Evolutionary conservation across 2,329 filamentous ascomycete species (phyloP), one percentile per base, ranked within the genome.

Genomic region (Alternaria consortialis): DNA sequence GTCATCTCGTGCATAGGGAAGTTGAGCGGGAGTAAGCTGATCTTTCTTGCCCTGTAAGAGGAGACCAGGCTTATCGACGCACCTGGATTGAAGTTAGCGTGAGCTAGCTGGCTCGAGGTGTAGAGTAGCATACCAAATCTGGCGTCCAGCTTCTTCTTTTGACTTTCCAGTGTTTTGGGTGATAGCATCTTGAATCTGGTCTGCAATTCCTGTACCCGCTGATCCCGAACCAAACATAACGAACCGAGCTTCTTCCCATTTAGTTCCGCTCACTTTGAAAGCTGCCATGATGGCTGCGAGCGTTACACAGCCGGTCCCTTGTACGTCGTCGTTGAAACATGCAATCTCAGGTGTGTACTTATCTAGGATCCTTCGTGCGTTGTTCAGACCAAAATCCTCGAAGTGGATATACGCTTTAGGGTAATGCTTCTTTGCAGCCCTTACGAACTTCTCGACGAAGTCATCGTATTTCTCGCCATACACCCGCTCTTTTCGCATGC

Each of bases 251-350:
- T 96, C 91, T 8, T 82, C 79, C 40, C 96, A 81, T 53, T 89
- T 87, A 54, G 89, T 80, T 3, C 87, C 84, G 62, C 84, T 88
- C 7, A 94, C 88, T 61, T 91, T 87, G 7, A 94, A 81, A 0
- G 87, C 93, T 0, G 92, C 88, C 82, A 92, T 88, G 64, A 97
- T 89, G 1, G 91, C 93, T 0, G 93, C 93, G 0, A 97, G 84
- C 0, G 93, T 94, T 1, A 97, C 92, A 60, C 91, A 94, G 0
- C 93, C 93, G 0, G 93, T 97, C 1, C 93, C 93, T 77, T 97
- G 93, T 0, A 97, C 89, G 75, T 97, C 93, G 60, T 97, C 93
- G 71, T 97, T 97, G 83, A 97, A 97, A 76, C 92, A 96, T 0
- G 93, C 85, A 7, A 94, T 89, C 51, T 90, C 74, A 0, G 89